Base-by-base conservation (phyloP, 495 filamentous ascomycete genomes). In the Aspergillus hancockii region DNA sequence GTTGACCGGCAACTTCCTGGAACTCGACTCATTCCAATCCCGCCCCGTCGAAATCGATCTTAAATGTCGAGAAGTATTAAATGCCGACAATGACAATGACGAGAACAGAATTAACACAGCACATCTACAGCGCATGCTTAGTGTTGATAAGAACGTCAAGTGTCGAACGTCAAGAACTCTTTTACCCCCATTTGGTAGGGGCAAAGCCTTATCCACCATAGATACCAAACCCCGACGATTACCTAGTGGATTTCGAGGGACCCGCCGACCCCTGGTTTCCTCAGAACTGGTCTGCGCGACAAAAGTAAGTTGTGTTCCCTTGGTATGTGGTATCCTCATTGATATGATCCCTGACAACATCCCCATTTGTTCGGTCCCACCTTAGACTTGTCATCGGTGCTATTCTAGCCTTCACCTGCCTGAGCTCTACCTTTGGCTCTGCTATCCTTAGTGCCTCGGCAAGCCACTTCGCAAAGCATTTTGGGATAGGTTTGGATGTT, bases 191-290 rank as follows among this genome's bases (percentile, higher is more conserved):
- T 71, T 77, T 59, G 90, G 90, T 38, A 86, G 76, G 41, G 91
- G 90, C 0, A 94, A n/a, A 92, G 73, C 81, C 88, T 4, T 93
- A 88, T 69, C 91, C 91, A 8, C 90, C 90, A 8, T 78, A 69
- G 0, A 66, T 95, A 49, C 88, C 89, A 8, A 82, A 81, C 23
- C 79, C 81, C 58, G 90, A 93, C 57, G 86, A 88, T 60, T 91
- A 91, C 71, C 88, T 92, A 10, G 90, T 93, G 19, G 90, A 92
- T 66, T 93, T 63, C 12, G 57, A 60, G 7, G 57, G 41, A 1
- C 13, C 31, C 2, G 57, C 19, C 18, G 61, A 63, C 49, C 31
- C 18, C 6, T 49, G 57, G n/a, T 53, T 56, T 50, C 57, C 61
- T 3, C 57, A 59, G 16, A 63, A 63, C 21, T 63, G 61, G 61